phyloP scores from a whole-genome alignment of 2,329 filamentous ascomycete species.

The Catunica adiposa region DNA sequence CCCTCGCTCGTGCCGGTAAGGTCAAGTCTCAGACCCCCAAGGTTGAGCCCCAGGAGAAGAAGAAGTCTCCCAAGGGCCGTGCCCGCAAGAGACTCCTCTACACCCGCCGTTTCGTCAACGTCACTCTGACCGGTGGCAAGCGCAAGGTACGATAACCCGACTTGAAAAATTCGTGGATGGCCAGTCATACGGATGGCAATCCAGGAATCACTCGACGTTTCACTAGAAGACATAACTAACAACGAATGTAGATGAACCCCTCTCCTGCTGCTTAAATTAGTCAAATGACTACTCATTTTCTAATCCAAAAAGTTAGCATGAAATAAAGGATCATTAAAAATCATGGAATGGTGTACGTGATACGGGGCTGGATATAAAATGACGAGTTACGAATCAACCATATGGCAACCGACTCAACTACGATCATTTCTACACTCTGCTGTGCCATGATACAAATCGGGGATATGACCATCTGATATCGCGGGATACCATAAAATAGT shows the following conservation, averaged over 20 bases:
- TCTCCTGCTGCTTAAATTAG: conserved; percentile 24
- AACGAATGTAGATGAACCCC: conserved; percentile 24
- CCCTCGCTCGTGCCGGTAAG: conserved; percentile 76
- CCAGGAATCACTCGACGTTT: no score
- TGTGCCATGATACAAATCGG: no score
- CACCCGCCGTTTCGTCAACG: conserved; percentile 96
- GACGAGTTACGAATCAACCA: no score
- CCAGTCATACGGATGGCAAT: not conserved
- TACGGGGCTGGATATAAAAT: not conserved
- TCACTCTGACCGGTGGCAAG: conserved; percentile 95
- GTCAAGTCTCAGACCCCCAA: conserved; percentile 94
- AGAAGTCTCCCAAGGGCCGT: conserved; percentile 92
- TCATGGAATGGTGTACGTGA: not conserved
- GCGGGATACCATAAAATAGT: no score
- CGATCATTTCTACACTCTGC: no score
- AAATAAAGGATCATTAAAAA: not conserved
- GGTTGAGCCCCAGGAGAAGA: conserved; percentile 86
- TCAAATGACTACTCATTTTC: not conserved
- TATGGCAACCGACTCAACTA: no score
- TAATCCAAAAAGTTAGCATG: conserved; percentile 3
- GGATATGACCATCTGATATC: no score
- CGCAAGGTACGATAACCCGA: conserved; percentile 52
- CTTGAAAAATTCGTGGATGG: not conserved
- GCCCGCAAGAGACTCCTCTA: conserved; percentile 94
- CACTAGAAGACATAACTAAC: no score